phyloP scores from a whole-genome alignment of 2,329 filamentous ascomycete genomes.

The Sarocladium brachiariae region DNA sequence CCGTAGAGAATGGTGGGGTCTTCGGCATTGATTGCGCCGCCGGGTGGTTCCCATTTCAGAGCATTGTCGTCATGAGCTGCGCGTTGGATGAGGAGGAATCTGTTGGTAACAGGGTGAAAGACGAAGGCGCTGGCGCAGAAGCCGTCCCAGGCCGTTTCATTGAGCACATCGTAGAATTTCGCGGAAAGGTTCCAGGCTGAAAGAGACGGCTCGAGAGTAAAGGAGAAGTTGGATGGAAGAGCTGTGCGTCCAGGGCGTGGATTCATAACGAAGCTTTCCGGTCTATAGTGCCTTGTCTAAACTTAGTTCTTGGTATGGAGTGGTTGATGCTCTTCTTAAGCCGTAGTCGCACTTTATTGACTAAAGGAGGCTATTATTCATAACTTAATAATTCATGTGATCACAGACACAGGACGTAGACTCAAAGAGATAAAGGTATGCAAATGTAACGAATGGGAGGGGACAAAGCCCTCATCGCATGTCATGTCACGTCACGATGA shows the following conservation, averaged over 20 bases:
- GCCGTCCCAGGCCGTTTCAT: slow-evolving; percentile 15
- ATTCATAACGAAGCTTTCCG: not conserved
- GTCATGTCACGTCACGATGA: too few species aligned
- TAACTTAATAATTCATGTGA: too few species aligned
- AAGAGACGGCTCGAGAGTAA: slow-evolving; percentile 5
- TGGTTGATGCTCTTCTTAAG: too few species aligned
- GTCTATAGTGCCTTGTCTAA: not conserved
- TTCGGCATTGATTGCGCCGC: slow-evolving; percentile 36
- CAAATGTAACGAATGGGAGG: too few species aligned
- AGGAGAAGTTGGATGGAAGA: not conserved
- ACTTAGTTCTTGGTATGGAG: too few species aligned
- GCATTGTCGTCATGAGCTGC: slow-evolving; percentile 37
- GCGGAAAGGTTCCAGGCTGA: not conserved
- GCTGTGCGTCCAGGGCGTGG: slow-evolving; percentile 18
- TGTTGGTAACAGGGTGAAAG: slow-evolving; percentile 21
- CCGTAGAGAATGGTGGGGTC: slow-evolving; percentile 35
- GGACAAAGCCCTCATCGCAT: too few species aligned
- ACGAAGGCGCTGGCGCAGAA: slow-evolving; percentile 28
- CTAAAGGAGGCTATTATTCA: too few species aligned
- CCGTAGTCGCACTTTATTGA: too few species aligned
- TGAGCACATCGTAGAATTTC: not conserved
- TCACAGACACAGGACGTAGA: too few species aligned
- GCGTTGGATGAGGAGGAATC: slow-evolving; percentile 40
- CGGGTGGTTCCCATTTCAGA: slow-evolving; percentile 40
- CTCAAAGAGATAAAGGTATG: too few species aligned